Base-by-base conservation (phyloP, 2,329 filamentous ascomycete species). In the Fusarium subtropicale region DNA sequence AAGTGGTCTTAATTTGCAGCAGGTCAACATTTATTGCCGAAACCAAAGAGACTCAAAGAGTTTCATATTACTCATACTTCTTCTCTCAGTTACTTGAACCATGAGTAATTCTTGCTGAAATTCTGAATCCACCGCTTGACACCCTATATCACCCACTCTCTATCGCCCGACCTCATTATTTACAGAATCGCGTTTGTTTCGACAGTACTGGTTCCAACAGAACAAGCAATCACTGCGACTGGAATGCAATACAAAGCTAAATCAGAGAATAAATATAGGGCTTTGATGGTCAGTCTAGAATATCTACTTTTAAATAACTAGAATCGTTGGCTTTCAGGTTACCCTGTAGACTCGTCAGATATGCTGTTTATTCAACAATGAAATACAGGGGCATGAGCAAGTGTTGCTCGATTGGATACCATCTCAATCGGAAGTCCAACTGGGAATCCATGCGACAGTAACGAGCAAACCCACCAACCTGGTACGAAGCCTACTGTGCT, bases 161-260 rank as follows among this genome's bases (percentile, higher is more conserved):
- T 44, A 9, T 28, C 24, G 8, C 15, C 11, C 22, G 3, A 9
- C 7, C 7, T 28, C 7, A 2, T 28, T 18, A 11, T 4, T 7
- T 12, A 7, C 7, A 51, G 8, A 16, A 30, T 20, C 24, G 26
- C 28, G 4, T 24, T 28, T 10, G 15, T 16, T 16, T 1, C 11
- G 7, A 28, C 3, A 24, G 4, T 5, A 10, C 3, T 2, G 18
- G 28, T 30, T 28, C 11, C 18, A 47, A 1, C 12, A 28, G 7
- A 28, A 5, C 11, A 22, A 3, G 5, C 7, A n/a, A 26, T n/a
- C 11, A 22, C 2, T 33, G 18, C 22, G 53, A 61, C 41, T 68
- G 69, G 69, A 72, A 72, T 68, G 68, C 26, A 56, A 28, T 28
- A 18, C 6, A 57, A 72, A 60, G 12, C 22, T 34, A 62, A 56